Percentiles rank a stretch among this genome's conserved stretches.
Conservation (phyloP, 805 yeast species). For the Kazachstania bromeliacearum region DNA sequence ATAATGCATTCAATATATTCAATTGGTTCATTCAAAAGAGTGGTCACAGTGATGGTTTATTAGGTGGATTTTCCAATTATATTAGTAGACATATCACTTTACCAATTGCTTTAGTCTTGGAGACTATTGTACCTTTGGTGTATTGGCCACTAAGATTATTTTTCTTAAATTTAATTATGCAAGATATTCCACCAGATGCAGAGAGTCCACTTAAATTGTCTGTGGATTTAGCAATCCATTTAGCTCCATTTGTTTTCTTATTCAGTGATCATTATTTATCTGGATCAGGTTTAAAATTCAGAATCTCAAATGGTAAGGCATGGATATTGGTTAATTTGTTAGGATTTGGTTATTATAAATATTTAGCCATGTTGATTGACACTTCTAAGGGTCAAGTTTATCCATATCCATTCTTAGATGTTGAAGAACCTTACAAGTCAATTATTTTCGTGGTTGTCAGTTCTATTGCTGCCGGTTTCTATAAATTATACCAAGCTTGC, state of each 20-base stretch:
- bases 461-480: conserved; percentile 29
- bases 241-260: conserved; percentile 47
- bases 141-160: conserved; percentile 64
- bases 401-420: conserved; percentile 64
- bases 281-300: conserved; percentile 38
- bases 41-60: not conserved
- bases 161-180: conserved; percentile 39
- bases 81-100: conserved; percentile 28
- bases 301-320: conserved; percentile 31
- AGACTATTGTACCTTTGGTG: conserved; percentile 49
- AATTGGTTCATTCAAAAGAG: conserved; percentile 26
- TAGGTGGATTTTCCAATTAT: conserved; percentile 13
- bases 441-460: conserved; percentile 42
- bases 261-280: conserved; percentile 41
- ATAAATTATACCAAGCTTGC: conserved; percentile 21
- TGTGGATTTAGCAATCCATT: conserved; percentile 51
- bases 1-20: conserved; percentile 32
- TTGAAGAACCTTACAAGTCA: conserved; percentile 35
- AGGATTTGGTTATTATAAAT: conserved; percentile 44
- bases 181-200: conserved; percentile 18
- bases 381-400: conserved; percentile 39
- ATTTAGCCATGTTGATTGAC: conserved; percentile 40
- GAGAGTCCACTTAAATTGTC: conserved; percentile 33
- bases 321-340: conserved; percentile 32
- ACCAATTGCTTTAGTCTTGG: conserved; percentile 49